Conservation (phyloP, 2,329 filamentous ascomycete species). For the Neofusicoccum laricinum region DNA sequence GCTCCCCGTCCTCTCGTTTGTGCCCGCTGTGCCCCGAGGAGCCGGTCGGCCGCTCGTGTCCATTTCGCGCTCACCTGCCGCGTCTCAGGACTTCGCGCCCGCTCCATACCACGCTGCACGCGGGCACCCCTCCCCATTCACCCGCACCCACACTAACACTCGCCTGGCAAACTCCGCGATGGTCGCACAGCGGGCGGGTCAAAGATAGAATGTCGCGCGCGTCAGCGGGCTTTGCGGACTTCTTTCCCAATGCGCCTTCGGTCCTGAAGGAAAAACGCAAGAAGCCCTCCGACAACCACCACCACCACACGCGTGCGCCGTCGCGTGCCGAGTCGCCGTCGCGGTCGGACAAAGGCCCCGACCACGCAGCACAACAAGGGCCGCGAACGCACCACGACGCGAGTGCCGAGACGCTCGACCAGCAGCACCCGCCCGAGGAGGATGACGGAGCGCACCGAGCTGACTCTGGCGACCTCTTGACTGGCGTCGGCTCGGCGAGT, state of each 20-base stretch:
- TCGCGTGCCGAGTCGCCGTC: conserved; percentile 14
- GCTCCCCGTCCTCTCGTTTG: background rate
- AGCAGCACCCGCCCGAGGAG: conserved; percentile 17
- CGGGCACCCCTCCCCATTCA: background rate
- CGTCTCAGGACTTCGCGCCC: conserved; percentile 18
- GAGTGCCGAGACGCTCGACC: conserved; percentile 19
- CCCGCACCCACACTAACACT: conserved; percentile 2
- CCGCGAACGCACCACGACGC: conserved; percentile 18
- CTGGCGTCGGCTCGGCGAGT: conserved; percentile 69
- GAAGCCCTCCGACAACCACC: conserved; percentile 21
- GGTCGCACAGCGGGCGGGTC: conserved; percentile 27
- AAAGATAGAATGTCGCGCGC: conserved; percentile 66
- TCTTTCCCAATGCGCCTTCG: conserved; percentile 76
- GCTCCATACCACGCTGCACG: conserved; percentile 13
- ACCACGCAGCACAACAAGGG: conserved; percentile 15
- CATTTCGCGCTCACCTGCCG: conserved; percentile 23
- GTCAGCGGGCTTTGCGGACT: conserved; percentile 77
- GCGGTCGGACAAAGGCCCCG: conserved; percentile 19
- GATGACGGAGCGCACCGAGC: conserved; percentile 59
- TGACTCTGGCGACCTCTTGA: conserved; percentile 62
- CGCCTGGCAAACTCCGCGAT: conserved; percentile 19
- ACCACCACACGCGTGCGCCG: conserved; percentile 17
- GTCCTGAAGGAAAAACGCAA: conserved; percentile 51
- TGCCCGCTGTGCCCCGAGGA: conserved; percentile 1
- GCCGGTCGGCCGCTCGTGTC: conserved; percentile 19